These are phyloP conservation scores for Hypoxylon sp. DNA, from an alignment of 2,329 filamentous ascomycete genomes.

Conservation along the genomic window DNA sequence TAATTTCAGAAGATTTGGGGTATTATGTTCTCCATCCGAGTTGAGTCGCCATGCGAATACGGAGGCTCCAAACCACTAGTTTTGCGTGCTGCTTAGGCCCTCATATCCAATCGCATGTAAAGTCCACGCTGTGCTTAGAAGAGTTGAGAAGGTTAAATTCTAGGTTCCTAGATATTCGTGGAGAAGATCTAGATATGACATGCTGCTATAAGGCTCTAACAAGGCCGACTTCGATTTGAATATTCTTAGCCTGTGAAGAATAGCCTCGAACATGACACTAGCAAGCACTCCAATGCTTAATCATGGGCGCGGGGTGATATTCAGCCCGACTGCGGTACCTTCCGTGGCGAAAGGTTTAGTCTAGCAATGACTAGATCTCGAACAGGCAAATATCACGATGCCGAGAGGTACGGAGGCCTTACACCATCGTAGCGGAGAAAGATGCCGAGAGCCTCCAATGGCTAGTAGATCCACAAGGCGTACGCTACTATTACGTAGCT, in stretches of 20 bases:
- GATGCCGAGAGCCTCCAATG: constrained; percentile 11
- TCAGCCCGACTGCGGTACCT: neutral
- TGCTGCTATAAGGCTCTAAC: neutral
- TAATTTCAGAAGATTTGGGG: no score
- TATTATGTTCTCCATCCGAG: neutral
- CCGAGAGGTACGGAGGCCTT: neutral
- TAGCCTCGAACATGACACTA: neutral
- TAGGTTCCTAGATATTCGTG: constrained; percentile 27
- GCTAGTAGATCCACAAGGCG: constrained; percentile 6
- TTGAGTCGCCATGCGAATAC: constrained; percentile 9
- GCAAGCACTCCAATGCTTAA: neutral
- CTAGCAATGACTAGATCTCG: neutral
- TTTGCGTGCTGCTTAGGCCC: neutral
- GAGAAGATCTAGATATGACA: neutral
- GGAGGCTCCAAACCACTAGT: neutral
- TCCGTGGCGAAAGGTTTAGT: neutral
- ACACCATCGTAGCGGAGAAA: constrained; percentile 1
- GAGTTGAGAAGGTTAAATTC: neutral
- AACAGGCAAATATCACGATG: constrained; percentile 1
- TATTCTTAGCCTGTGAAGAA: no score
- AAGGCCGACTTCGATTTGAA: no score
- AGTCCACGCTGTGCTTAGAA: neutral
- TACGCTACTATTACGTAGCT: constrained; percentile 9
- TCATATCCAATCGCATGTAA: constrained; percentile 1
- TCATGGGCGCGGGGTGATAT: constrained; percentile 1